Percentiles rank a stretch among this genome's conserved stretches.
phyloP scores from a whole-genome alignment of 1,284 basidiomycete genomes.

The Butyriboletus appendiculatus region DNA sequence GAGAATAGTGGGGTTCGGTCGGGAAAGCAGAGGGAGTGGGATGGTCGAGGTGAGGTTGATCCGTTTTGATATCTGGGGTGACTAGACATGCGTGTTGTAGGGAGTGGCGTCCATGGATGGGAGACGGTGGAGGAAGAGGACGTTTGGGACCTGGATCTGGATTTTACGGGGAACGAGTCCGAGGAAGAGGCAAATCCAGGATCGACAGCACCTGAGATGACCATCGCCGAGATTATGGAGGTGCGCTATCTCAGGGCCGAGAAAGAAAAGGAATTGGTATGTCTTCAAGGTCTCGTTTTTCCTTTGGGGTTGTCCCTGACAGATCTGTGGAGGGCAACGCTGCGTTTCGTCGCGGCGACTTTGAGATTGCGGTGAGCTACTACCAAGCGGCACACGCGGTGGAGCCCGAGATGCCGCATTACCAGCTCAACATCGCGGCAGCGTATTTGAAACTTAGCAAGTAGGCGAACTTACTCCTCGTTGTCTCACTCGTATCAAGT shows the following conservation, averaged over 20 bases:
- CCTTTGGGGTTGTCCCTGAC: slow-evolving; percentile 2
- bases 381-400: slow-evolving; percentile 60
- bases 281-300: slow-evolving; percentile 10
- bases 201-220: slow-evolving; percentile 50
- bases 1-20: slow-evolving; percentile 51
- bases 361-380: slow-evolving; percentile 49
- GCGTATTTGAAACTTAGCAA: slow-evolving; percentile 65
- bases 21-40: slow-evolving; percentile 71
- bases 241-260: slow-evolving; percentile 68
- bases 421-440: slow-evolving; percentile 70
- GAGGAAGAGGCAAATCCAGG: slow-evolving; percentile 47
- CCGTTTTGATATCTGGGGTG: not conserved
- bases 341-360: slow-evolving; percentile 63
- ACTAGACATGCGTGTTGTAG: slow-evolving; percentile 24
- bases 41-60: slow-evolving; percentile 51
- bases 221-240: slow-evolving; percentile 68
- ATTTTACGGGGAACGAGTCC: slow-evolving; percentile 54
- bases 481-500: slow-evolving; percentile 15
- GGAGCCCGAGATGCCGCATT: slow-evolving; percentile 69
- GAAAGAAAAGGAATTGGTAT: slow-evolving; percentile 63
- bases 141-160: slow-evolving; percentile 66
- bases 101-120: slow-evolving; percentile 64
- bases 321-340: slow-evolving; percentile 53
- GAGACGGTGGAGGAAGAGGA: slow-evolving; percentile 71
- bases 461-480: slow-evolving; percentile 40